These are phyloP conservation scores for Golubevia sp. DNA, from an alignment of 1,284 basidiomycete genomes.

Conservation along the genomic window DNA sequence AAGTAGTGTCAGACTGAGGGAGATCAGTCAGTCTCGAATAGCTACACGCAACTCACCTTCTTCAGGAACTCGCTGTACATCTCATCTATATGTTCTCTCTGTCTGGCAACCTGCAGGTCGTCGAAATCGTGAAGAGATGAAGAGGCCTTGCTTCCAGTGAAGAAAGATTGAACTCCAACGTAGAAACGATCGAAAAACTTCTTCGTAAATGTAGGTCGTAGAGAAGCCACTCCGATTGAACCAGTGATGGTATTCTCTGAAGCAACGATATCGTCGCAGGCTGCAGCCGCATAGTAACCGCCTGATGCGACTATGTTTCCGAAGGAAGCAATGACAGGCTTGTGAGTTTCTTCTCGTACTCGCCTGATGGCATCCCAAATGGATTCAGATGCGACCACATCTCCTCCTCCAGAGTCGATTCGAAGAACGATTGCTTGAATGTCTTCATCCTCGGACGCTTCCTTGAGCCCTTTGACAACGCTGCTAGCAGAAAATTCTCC, in stretches of 20 bases:
- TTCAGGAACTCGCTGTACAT: conserved; percentile 51
- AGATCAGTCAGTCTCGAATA: background rate
- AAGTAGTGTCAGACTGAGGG: background rate
- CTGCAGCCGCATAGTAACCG: conserved; percentile 45
- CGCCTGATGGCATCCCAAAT: conserved; percentile 63
- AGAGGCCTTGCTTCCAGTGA: conserved; percentile 59
- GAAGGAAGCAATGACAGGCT: conserved; percentile 63
- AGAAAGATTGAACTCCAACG: conserved; percentile 61
- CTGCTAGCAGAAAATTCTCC: conserved; percentile 55
- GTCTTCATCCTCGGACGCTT: conserved; percentile 62
- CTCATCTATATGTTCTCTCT: conserved; percentile 59
- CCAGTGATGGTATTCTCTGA: conserved; percentile 63
- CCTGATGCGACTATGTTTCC: conserved; percentile 63
- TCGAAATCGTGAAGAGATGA: conserved; percentile 58
- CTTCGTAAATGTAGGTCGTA: conserved; percentile 63
- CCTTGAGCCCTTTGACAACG: conserved; percentile 62
- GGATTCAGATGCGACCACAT: conserved; percentile 63
- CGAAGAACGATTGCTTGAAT: conserved; percentile 62
- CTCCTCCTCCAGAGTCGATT: conserved; percentile 64
- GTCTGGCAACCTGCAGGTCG: conserved; percentile 48
- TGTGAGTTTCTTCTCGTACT: conserved; percentile 55
- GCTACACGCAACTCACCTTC: background rate
- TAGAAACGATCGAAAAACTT: conserved; percentile 62
- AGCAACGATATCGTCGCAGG: background rate
- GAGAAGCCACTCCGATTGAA: conserved; percentile 62